Evolutionary conservation across 108 stramenopile genomes (phyloP).

Genomic region (Mayamaea pseudoterrestris): DNA sequence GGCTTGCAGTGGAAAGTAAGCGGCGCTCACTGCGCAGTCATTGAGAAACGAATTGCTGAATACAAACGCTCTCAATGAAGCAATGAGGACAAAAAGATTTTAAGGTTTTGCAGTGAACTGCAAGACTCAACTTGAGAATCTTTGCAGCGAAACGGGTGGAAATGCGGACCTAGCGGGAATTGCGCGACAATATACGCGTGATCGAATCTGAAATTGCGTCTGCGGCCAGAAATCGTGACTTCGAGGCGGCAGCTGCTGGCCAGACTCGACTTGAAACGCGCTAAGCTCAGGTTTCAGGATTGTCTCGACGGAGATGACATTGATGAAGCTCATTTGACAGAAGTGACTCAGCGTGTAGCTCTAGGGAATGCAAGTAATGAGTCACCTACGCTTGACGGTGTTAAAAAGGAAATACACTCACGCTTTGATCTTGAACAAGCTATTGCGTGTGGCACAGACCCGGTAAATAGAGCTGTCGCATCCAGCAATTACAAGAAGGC

Average conservation of each 20-base stretch:
- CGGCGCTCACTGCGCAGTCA: constrained; percentile 52
- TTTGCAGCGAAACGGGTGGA: constrained; percentile 44
- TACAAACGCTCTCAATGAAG: constrained; percentile 46
- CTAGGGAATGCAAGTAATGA: no score
- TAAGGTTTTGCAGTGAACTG: constrained; percentile 54
- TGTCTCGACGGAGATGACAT: no score
- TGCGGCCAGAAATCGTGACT: constrained; percentile 61
- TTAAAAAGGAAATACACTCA: no score
- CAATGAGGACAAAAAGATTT: constrained; percentile 56
- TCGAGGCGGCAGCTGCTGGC: constrained; percentile 45
- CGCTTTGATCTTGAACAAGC: no score
- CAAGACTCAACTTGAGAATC: constrained; percentile 55
- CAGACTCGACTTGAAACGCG: constrained; percentile 48
- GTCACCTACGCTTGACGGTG: no score
- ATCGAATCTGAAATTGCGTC: constrained; percentile 46
- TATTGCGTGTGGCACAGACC: no score
- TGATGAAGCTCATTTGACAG: no score
- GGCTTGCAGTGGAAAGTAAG: constrained; percentile 45
- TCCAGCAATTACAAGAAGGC: constrained; percentile 65
- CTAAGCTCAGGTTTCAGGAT: constrained; percentile 34
- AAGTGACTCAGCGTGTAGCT: no score
- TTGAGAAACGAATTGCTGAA: constrained; percentile 56
- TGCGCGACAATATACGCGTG: constrained; percentile 33
- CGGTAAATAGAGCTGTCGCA: no score
- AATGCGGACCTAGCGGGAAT: constrained; percentile 63